Evolutionary conservation across 2,329 filamentous ascomycete genomes (phyloP), one percentile per base, ranked within the genome.

Genomic region (Boeremia exigua): DNA sequence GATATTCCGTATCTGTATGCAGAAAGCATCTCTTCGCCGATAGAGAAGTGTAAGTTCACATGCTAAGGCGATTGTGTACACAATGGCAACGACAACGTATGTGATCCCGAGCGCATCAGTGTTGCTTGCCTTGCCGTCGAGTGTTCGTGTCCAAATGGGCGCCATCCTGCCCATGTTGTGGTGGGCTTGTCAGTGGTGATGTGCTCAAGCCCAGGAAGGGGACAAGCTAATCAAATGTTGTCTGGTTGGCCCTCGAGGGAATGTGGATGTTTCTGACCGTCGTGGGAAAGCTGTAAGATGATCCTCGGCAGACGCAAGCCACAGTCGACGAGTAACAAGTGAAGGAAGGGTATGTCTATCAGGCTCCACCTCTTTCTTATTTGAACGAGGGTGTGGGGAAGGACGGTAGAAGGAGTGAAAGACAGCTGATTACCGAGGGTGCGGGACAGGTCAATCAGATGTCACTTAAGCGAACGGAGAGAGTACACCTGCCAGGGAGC

Each of bases 1-100:
- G 60, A 75, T 56, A 33, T 63, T 69, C 14, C 74, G 61, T 45
- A 76, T 72, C 14, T 62, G 71, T 39, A 76, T 56, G 42, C 66
- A 70, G 48, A 75, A 74, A 1, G 66, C 63, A 9, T 64, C 60
- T 8, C 71, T 66, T 30, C 63, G 60, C 46, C 61, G 66, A 39
- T 72, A 66, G 11, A 75, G 66, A 10, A 73, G 48, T 46, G 62
- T 70, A 6, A 73, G 59, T 39, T 75, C 71, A 19, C 38, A 67
- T 14, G 59, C 57, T n/a, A 75, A 43, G 17, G 71, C 37, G 30
- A 75, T 29, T 4, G 72, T 75, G 59, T 75, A 76, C 10, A 72
- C 6, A 47, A 74, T 69, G 40, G 72, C 65, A 30, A 65, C 29
- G 33, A 70, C 51, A 32, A 76, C 56, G 54, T 75, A 76, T 53